Evolutionary conservation across 2,329 filamentous ascomycete genomes (phyloP).

Genomic region (Phialocephala subalpina): DNA sequence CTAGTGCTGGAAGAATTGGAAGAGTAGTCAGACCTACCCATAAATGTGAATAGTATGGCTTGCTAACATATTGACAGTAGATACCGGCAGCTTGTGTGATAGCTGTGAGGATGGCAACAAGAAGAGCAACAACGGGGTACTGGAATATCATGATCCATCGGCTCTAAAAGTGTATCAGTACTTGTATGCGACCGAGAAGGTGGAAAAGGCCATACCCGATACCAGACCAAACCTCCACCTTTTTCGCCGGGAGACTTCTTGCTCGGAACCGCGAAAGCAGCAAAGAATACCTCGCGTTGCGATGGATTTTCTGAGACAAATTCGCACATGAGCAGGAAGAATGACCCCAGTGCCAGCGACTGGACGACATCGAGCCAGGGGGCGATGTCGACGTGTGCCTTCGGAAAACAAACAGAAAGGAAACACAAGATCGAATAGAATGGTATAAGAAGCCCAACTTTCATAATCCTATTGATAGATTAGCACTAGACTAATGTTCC

Average conservation of each 20-base stretch:
- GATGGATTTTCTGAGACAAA: background rate
- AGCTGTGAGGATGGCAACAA: background rate
- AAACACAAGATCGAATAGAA: background rate
- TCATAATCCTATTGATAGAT: background rate
- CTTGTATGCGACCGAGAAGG: no score
- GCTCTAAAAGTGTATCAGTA: background rate
- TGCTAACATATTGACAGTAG: background rate
- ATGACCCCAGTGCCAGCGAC: background rate
- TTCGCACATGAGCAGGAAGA: conserved; percentile 4
- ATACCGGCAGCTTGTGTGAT: background rate
- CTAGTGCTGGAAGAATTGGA: no score
- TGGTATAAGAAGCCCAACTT: background rate
- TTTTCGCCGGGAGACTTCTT: background rate
- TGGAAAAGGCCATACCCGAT: background rate
- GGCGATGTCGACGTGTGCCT: background rate
- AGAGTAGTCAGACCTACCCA: no score
- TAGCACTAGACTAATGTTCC: background rate
- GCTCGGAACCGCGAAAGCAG: background rate
- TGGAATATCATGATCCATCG: background rate
- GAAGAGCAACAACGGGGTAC: background rate
- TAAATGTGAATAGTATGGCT: no score
- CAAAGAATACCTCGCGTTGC: background rate
- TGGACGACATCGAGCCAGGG: background rate
- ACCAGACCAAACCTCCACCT: background rate
- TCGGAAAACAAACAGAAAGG: background rate